Evolutionary conservation across 148 eudicot genomes (phyloP), one percentile per base, ranked within the genome.

Genomic region (Amaranthus palmeri): DNA sequence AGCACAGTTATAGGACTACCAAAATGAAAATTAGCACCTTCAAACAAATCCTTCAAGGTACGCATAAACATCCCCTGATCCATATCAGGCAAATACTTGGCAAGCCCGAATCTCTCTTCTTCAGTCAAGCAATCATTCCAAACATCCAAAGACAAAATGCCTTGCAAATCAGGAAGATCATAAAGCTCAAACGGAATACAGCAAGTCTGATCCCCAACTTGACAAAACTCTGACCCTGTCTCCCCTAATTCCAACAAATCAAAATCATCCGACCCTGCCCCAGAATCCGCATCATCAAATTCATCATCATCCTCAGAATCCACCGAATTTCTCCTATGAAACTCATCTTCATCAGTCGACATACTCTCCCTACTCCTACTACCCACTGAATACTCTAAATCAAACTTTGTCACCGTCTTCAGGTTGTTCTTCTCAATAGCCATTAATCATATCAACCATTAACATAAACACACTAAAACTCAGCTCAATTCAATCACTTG

Each of bases 251-350:
- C 97, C 79, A 92, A 77, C 81, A 90, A 82, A 82, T 95, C 99
- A 65, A 85, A 91, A 77, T 95, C 99, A 73, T 95, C 99, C 0
- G 99, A 95, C 48, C 99, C 99, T 0, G 92, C 93, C 70, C 99
- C 99, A 2, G 99, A 95, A 82, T 95, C 99, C 81, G 93, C 90
- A 68, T 95, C 98, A 84, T 91, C 96, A 54, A 78, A 85, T 36
- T 87, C 91, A 77, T 92, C 96, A 42, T 79, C 81, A 62, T 88
- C 92, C 64, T 87, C 93, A 3, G 90, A 87, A 67, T 84, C 93
- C 10, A 79, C 80, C 3, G 73, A 69, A 53, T 77, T 79, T 54
- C 76, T 79, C 77, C 74, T 79, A 40, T 49, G 74, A 53, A 82
- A 80, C 81, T 90, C 92, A 4, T 81, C 88, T 3, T 83, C 96